phyloP scores from a whole-genome alignment of 306 rosid species.

The Dryas octopetala region DNA sequence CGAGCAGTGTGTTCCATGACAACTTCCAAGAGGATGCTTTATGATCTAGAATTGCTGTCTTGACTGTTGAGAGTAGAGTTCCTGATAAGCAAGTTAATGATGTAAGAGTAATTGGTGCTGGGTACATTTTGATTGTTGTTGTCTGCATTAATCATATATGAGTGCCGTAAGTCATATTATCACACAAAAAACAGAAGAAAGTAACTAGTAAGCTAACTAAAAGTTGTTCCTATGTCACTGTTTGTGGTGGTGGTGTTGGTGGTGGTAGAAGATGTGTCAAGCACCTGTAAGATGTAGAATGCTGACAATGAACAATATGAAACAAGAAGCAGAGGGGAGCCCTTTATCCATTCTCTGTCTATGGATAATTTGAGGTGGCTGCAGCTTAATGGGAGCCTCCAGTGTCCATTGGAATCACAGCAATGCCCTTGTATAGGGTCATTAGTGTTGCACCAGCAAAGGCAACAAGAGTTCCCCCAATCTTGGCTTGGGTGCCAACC shows the following conservation, averaged over 20 bases:
- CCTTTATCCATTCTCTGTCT: constrained; percentile 19
- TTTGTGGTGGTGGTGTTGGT: no score
- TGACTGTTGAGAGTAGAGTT: constrained; percentile 22
- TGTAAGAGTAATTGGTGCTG: constrained; percentile 31
- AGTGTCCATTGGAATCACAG: neutral
- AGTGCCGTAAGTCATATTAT: no score
- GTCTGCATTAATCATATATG: constrained; percentile 24
- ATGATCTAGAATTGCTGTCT: constrained; percentile 25
- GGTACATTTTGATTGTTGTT: constrained; percentile 14
- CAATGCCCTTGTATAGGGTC: constrained; percentile 29
- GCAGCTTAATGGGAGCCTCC: constrained; percentile 6
- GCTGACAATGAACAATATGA: constrained; percentile 5
- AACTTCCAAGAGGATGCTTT: constrained; percentile 29
- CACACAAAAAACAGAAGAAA: no score
- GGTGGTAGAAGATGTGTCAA: neutral
- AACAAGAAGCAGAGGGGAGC: constrained; percentile 18
- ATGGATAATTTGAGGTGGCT: neutral
- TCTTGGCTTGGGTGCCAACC: constrained; percentile 20
- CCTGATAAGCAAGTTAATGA: constrained; percentile 20
- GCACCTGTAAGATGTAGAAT: constrained; percentile 24
- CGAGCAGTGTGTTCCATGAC: constrained; percentile 34
- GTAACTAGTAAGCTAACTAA: neutral
- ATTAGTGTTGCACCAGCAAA: constrained; percentile 24
- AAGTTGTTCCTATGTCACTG: neutral
- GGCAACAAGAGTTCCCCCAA: constrained; percentile 19